Conservation (phyloP, 2,329 filamentous ascomycete genomes). For the Clonostachys rhizophaga region DNA sequence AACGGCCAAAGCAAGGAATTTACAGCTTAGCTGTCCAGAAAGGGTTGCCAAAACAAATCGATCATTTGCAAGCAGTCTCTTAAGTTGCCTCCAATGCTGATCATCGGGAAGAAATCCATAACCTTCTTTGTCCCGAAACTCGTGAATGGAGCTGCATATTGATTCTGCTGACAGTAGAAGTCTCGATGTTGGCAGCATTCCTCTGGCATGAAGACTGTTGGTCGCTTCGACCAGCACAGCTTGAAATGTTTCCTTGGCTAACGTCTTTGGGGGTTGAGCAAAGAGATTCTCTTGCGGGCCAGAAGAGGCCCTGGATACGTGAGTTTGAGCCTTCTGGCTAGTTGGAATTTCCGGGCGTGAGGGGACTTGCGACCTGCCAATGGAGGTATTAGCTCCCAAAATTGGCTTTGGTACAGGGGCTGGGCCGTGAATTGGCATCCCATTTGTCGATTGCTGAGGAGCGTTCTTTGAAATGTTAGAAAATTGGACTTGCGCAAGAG, state of each 20-base stretch:
- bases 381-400: conserved; percentile 27
- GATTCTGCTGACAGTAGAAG: too few relatives aligned
- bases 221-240: neutral
- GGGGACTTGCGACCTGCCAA: conserved; percentile 14
- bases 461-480: too few relatives aligned
- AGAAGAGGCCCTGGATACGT: too few relatives aligned
- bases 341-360: neutral
- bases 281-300: neutral
- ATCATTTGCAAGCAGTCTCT: conserved; percentile 13
- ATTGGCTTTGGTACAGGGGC: conserved; percentile 20
- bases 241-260: neutral
- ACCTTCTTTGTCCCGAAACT: too few relatives aligned
- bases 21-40: conserved; percentile 13
- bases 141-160: too few relatives aligned
- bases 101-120: conserved; percentile 22
- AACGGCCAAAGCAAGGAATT: conserved; percentile 17
- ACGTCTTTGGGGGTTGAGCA: neutral
- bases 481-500: too few relatives aligned
- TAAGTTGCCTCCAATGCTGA: conserved; percentile 26
- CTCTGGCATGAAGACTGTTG: neutral
- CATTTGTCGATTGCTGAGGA: too few relatives aligned
- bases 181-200: too few relatives aligned
- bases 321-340: neutral
- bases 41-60: conserved; percentile 23
- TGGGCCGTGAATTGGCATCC: too few relatives aligned